Conservation (phyloP, 2,329 filamentous ascomycete genomes). For the Penicillium concentricum region DNA sequence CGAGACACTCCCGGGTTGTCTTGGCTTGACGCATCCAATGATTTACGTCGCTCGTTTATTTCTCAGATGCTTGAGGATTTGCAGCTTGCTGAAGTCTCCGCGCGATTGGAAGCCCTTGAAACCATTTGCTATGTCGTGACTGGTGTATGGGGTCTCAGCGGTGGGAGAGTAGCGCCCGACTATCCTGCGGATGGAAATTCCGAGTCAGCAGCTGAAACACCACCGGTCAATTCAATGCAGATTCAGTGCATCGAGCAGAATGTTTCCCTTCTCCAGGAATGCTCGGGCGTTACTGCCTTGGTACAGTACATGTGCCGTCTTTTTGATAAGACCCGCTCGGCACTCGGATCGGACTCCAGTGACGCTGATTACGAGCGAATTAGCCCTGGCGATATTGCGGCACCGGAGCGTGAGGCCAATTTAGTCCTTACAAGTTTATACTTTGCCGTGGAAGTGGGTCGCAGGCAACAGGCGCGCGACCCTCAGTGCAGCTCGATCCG, state of each 20-base stretch:
- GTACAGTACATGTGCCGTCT: constrained; percentile 39
- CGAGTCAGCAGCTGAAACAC: constrained; percentile 41
- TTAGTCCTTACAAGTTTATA: constrained; percentile 46
- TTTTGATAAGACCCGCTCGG: constrained; percentile 39
- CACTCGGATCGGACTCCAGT: constrained; percentile 24
- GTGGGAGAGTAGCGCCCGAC: constrained; percentile 45
- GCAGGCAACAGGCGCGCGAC: constrained; percentile 35
- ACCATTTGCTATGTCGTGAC: constrained; percentile 57
- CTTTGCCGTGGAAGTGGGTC: constrained; percentile 42
- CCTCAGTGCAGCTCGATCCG: constrained; percentile 24
- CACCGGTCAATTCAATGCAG: constrained; percentile 50
- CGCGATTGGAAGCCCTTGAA: constrained; percentile 48
- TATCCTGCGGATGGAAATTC: constrained; percentile 33
- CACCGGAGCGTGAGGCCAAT: constrained; percentile 43
- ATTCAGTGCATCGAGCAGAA: constrained; percentile 49
- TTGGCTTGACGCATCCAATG: constrained; percentile 66
- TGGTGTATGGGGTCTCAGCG: constrained; percentile 69
- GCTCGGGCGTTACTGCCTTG: constrained; percentile 36
- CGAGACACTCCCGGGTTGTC: constrained; percentile 45
- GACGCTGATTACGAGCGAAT: constrained; percentile 33
- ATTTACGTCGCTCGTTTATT: constrained; percentile 47
- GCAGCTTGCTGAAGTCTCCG: constrained; percentile 38
- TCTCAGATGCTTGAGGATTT: constrained; percentile 38
- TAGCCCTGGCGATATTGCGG: constrained; percentile 35
- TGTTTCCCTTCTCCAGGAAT: constrained; percentile 39